Evolutionary conservation across 331 rosid genomes (phyloP), one percentile per base, ranked within the genome.

Genomic region (Quercus phellos): DNA sequence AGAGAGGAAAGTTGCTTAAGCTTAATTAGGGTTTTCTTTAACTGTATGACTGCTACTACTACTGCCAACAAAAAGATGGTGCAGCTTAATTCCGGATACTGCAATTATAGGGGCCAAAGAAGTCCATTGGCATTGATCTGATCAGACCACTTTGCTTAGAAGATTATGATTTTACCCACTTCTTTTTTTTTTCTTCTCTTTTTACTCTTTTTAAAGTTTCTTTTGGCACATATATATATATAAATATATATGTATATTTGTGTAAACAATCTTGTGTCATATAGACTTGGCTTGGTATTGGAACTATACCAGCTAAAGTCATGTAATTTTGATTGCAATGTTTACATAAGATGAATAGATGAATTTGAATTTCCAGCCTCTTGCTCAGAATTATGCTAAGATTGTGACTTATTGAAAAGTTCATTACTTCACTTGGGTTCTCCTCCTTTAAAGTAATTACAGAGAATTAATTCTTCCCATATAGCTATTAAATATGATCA

Each of bases 21-120:
- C 21, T 30, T 63, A 19, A 22, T 29, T 63, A 16, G 42, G 38
- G 68, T 61, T 61, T 61, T 29, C 42, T 61, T 4, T 29, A 14
- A 61, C 16, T 5, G 68, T 1, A 7, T 27, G 29, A 19, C 35
- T 61, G 18, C 69, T 17, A 10, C 42, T 63, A 3, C 38, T 6
- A 14, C 35, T 29, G 18, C 27, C 9, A 29, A 56, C 64, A 35
- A 27, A 27, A 69, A 53, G 55, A 55, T 4, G 27, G 58, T 74
- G 78, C 51, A 46, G 17, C 72, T 70, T 61, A 73, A 53, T 27
- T 73, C 32, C 42, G 63, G 70, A 55, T 9, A 5, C 9, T 54
- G 51, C 74, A 74, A 27, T 27, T 73, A 70, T 67, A 66, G 79
- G 74, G 83, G 59, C 14, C 70, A 82, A 74, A 67, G 30, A 74